These are phyloP conservation scores for Arthrobotrys iridis DNA, from an alignment of 2,329 filamentous ascomycete species.

Conservation along the genomic window DNA sequence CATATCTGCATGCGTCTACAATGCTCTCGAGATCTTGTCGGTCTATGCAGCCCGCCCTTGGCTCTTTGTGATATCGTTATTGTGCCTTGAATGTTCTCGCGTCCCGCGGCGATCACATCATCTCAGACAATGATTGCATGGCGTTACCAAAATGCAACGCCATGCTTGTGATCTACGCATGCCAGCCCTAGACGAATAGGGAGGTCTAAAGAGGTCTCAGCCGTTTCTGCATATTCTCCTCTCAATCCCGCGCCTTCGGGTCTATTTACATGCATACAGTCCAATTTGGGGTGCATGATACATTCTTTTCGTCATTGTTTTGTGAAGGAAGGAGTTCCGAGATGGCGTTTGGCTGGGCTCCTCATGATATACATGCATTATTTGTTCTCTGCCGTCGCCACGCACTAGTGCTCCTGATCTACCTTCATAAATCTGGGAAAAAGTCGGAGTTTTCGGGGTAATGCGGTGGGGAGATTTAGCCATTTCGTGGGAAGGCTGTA, in stretches of 20 bases:
- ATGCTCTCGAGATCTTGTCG: neutral
- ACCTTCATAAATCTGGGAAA: neutral
- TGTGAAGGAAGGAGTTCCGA: neutral
- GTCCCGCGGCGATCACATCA: conserved; percentile 13
- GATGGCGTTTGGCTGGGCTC: neutral
- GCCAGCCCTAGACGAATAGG: neutral
- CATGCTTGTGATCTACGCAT: conserved; percentile 17
- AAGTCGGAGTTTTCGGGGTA: conserved; percentile 25
- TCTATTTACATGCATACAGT: neutral
- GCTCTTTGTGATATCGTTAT: conserved; percentile 9
- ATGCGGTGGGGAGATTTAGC: conserved; percentile 12
- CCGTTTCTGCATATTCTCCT: neutral
- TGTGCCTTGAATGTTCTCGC: neutral
- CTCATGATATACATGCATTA: neutral
- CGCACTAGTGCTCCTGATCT: neutral
- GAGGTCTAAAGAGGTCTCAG: neutral
- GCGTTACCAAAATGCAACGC: conserved; percentile 6
- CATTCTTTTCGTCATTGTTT: neutral
- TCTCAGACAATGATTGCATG: conserved; percentile 1
- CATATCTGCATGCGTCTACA: conserved; percentile 18
- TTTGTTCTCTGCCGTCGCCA: conserved; percentile 18
- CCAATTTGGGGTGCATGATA: neutral
- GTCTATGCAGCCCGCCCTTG: conserved; percentile 9
- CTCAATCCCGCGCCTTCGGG: neutral
- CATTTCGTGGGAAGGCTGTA: neutral